Evolutionary conservation across 805 yeast genomes (phyloP).

Genomic region (Priceomyces fermenticarens): DNA sequence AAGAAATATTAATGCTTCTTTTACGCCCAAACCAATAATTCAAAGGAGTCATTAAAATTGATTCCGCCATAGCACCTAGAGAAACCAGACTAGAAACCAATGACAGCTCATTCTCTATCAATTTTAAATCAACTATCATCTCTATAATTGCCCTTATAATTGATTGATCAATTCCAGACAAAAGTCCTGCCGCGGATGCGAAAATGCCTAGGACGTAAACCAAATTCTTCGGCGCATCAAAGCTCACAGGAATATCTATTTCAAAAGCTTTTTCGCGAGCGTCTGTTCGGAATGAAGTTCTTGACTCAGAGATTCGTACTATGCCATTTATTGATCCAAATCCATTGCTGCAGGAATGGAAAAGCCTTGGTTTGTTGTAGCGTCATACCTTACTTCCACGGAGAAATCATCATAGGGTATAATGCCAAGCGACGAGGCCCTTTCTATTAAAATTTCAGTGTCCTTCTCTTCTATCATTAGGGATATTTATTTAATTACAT

Average conservation of each 20-base stretch:
- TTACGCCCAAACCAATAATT: constrained; percentile 57
- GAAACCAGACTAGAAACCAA: constrained; percentile 52
- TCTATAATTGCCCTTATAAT: constrained; percentile 58
- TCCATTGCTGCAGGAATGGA: constrained; percentile 7
- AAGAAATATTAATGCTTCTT: constrained; percentile 51
- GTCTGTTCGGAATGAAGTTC: constrained; percentile 27
- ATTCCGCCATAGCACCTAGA: constrained; percentile 72
- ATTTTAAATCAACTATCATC: constrained; percentile 41
- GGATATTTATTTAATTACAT: too few species aligned
- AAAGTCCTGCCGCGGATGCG: constrained; percentile 60
- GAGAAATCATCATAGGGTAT: too few species aligned
- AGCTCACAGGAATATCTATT: constrained; percentile 38
- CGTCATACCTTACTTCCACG: constrained; percentile 1
- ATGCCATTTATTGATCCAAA: constrained; percentile 33
- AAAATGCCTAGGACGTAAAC: constrained; percentile 50
- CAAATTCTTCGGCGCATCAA: constrained; percentile 45
- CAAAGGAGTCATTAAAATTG: constrained; percentile 56
- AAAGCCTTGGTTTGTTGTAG: background rate
- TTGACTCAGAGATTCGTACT: constrained; percentile 29
- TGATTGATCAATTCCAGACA: constrained; percentile 68
- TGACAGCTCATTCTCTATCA: constrained; percentile 47
- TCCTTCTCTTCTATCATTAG: too few species aligned
- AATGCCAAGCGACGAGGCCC: too few species aligned
- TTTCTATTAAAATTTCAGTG: too few species aligned
- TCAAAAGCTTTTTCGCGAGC: constrained; percentile 34